Evolutionary conservation across 176 grass and related monocot genomes (phyloP), one percentile per base, ranked within the genome.

Genomic region (Lolium multiflorum): DNA sequence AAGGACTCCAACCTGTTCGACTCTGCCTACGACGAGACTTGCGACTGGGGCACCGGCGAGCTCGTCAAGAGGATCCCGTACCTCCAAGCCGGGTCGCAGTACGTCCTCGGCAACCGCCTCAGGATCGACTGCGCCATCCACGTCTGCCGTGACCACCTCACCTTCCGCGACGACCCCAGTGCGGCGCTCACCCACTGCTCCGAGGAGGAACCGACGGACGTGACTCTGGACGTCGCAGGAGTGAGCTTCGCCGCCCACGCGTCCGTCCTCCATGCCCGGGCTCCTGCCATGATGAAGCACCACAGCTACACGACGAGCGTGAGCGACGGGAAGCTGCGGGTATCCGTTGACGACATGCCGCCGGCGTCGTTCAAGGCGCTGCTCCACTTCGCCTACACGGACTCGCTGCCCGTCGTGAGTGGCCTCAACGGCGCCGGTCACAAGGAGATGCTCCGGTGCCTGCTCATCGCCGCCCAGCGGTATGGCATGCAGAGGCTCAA

Each of bases 401-500:
- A 76, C 73, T 26, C 49, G 49, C 73, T 76, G 13, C 73, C 73
- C 14, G 15, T 54, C 22, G 15, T 28, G 49, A 17, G 13, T 9
- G 25, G 48, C 49, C 47, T 75, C 24, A 7, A 51, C 14, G 73
- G 49, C 14, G 49, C 8, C 25, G 73, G 73, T 15, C 48, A 76
- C 48, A 76, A 9, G 57, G 54, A 52, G 14, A 20, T 71, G 59
- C 26, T 76, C 10, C 74, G 54, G 8, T 59, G 71, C 31, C 76
- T 73, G 55, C 37, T 80, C 22, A 51, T 71, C 9, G 81, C 87
- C 4, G 87, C 81, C 1, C 31, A 89, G 20, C 15, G 35, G 18
- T 84, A 79, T 16, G 61, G 22, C 13, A 13, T 72, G 18, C 72
- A 84, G 7, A 83, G 73, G 73, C 75, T 89, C 13, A 78, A 21